Percentiles rank a stretch among this genome's conserved stretches.
Conservation (phyloP, 345 rosid genomes). For the Moringa oleifera region DNA sequence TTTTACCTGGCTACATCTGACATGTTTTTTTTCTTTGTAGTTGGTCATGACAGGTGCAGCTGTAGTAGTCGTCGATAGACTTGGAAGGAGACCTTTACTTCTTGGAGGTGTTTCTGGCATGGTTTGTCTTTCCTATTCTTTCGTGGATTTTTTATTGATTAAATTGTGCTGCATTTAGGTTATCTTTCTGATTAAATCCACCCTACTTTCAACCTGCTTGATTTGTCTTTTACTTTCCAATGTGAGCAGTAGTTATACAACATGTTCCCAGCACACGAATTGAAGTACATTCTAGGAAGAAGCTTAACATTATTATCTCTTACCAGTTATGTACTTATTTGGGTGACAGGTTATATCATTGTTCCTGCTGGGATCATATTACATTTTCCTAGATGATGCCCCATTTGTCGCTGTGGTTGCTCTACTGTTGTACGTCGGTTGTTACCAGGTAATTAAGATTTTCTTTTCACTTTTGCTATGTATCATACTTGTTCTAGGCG, state of each 20-base stretch:
- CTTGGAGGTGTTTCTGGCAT: slow-evolving; percentile 92
- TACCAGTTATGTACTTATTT: slow-evolving; percentile 17
- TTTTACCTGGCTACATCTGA: slow-evolving; percentile 4
- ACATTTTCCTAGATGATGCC: slow-evolving; percentile 61
- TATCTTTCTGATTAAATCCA: not conserved
- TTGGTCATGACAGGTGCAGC: slow-evolving; percentile 91
- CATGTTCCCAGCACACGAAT: slow-evolving; percentile 6
- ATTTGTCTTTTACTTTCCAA: slow-evolving; percentile 1
- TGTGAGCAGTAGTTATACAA: not conserved
- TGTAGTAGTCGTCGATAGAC: slow-evolving; percentile 78
- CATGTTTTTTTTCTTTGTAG: slow-evolving; percentile 29
- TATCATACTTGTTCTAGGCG: not conserved
- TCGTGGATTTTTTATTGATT: slow-evolving; percentile 5
- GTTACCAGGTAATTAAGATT: slow-evolving; percentile 76
- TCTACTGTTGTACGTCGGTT: slow-evolving; percentile 82
- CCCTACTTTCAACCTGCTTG: not conserved
- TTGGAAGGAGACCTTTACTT: slow-evolving; percentile 91
- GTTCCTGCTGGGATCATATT: slow-evolving; percentile 86
- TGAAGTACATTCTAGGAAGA: not conserved
- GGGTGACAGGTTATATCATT: slow-evolving; percentile 63
- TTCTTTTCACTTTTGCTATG: slow-evolving; percentile 3
- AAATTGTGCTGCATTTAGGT: slow-evolving; percentile 14
- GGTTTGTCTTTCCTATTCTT: slow-evolving; percentile 35
- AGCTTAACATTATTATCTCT: not conserved
- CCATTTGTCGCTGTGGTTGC: slow-evolving; percentile 72